Evolutionary conservation across 306 rosid genomes (phyloP).

Genomic region (Urtica urens): DNA sequence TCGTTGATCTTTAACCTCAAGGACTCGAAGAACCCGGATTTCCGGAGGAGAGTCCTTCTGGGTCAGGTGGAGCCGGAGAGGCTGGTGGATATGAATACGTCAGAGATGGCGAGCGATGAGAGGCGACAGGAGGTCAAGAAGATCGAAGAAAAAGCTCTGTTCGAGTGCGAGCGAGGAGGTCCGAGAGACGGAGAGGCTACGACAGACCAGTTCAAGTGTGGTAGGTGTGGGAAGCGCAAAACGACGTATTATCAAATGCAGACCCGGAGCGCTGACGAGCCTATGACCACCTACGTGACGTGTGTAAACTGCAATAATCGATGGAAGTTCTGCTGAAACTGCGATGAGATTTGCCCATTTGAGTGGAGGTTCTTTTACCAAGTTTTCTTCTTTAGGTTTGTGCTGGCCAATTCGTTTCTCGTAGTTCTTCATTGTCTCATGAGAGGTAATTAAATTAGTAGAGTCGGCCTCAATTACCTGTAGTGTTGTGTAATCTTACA

Average conservation of each 20-base stretch:
- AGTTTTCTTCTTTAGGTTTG: neutral
- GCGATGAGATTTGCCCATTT: conserved; percentile 6
- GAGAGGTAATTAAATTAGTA: no score
- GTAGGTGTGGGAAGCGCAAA: conserved; percentile 86
- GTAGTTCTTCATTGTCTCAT: no score
- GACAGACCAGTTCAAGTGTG: conserved; percentile 87
- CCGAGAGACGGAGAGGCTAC: conserved; percentile 64
- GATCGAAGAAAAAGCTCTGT: conserved; percentile 62
- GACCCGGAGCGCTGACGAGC: conserved; percentile 99
- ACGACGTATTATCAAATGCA: conserved; percentile 95
- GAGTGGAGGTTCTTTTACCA: neutral
- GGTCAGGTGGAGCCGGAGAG: conserved; percentile 58
- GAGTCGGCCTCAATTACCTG: no score
- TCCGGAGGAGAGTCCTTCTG: conserved; percentile 79
- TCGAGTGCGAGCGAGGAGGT: conserved; percentile 74
- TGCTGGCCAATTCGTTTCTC: no score
- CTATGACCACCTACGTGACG: conserved; percentile 96
- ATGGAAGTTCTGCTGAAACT: conserved; percentile 86
- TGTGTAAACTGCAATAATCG: conserved; percentile 78
- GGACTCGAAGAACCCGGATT: conserved; percentile 88
- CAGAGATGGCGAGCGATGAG: conserved; percentile 91
- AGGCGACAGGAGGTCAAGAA: conserved; percentile 60
- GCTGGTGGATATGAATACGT: conserved; percentile 56
- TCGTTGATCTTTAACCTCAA: conserved; percentile 83
- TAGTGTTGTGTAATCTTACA: no score